Percentiles rank a stretch among this genome's conserved stretches.
These are phyloP conservation scores for Fusarium verrucosum DNA, from an alignment of 2,329 filamentous ascomycete species.

Conservation along the genomic window DNA sequence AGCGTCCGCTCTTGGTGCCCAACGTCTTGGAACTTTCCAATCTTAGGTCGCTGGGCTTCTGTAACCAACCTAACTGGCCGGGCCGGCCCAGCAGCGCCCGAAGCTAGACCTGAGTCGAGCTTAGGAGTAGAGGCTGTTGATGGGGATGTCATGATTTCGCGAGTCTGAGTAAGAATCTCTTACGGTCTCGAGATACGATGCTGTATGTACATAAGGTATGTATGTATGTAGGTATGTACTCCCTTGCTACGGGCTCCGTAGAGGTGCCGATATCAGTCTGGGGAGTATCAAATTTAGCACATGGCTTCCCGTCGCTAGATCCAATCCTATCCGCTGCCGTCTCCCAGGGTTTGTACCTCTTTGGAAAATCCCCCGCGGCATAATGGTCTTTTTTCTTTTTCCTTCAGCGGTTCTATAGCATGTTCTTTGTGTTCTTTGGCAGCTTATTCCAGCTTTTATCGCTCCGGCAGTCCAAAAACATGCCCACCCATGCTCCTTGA, in stretches of 20 bases:
- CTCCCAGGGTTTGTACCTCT: slow-evolving; percentile 23
- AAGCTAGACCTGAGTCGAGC: slow-evolving; percentile 33
- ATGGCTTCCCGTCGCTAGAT: slow-evolving; percentile 38
- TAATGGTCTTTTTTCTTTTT: slow-evolving; percentile 30
- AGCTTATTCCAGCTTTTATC: slow-evolving; percentile 31
- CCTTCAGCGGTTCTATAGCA: slow-evolving; percentile 18
- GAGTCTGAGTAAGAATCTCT: slow-evolving; percentile 18
- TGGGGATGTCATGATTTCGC: slow-evolving; percentile 10
- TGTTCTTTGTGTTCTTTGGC: slow-evolving; percentile 20
- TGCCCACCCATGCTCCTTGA: slow-evolving; percentile 11
- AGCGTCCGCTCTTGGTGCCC: slow-evolving; percentile 45
- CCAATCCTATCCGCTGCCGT: slow-evolving; percentile 8
- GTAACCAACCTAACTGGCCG: slow-evolving; percentile 33
- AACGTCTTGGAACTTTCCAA: slow-evolving; percentile 33
- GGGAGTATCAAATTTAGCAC: slow-evolving; percentile 36
- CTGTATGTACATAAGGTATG: too few species aligned
- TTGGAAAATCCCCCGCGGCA: slow-evolving; percentile 30
- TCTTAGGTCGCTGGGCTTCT: slow-evolving; percentile 31
- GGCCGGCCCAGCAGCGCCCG: slow-evolving; percentile 42
- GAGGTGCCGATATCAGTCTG: slow-evolving; percentile 32
- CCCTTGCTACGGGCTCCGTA: slow-evolving; percentile 25
- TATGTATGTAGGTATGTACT: too few species aligned
- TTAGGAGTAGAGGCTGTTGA: slow-evolving; percentile 19
- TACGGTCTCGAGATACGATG: slow-evolving; percentile 4
- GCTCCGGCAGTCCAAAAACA: slow-evolving; percentile 25